Percentiles rank a stretch among this genome's conserved stretches.
Evolutionary conservation across 257 asterid genomes (phyloP).

Genomic region (Gentiana macrophylla): DNA sequence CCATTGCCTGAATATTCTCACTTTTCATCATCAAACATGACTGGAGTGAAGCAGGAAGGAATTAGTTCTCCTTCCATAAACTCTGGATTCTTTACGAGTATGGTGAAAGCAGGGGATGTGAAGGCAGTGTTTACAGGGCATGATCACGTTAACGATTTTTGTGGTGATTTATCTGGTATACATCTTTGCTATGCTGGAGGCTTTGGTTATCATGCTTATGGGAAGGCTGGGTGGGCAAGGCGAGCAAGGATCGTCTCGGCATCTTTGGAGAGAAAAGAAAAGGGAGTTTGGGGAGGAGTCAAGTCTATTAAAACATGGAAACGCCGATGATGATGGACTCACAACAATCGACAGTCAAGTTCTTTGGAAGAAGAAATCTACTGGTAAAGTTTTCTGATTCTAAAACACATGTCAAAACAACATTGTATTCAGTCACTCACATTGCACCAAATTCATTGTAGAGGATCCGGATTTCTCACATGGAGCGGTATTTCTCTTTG

Average conservation of each 20-base stretch:
- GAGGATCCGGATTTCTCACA: too few species aligned
- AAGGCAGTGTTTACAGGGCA: slow-evolving; percentile 86
- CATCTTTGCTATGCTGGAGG: slow-evolving; percentile 89
- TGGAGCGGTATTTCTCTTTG: too few species aligned
- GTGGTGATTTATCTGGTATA: slow-evolving; percentile 58
- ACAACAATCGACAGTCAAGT: slow-evolving; percentile 57
- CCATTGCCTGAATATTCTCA: slow-evolving; percentile 81
- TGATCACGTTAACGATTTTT: slow-evolving; percentile 84
- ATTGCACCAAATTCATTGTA: too few species aligned
- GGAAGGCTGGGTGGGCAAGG: slow-evolving; percentile 86
- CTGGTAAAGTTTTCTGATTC: slow-evolving; percentile 17
- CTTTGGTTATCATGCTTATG: slow-evolving; percentile 89
- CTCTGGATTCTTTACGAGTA: slow-evolving; percentile 76
- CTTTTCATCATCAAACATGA: slow-evolving; percentile 61
- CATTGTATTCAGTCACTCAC: background rate
- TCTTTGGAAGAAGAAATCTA: slow-evolving; percentile 63
- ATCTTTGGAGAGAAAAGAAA: slow-evolving; percentile 50
- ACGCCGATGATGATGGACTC: slow-evolving; percentile 55
- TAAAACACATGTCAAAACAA: slow-evolving; percentile 1
- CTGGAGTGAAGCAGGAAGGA: slow-evolving; percentile 73
- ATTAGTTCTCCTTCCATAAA: slow-evolving; percentile 72
- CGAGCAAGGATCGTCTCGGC: slow-evolving; percentile 82
- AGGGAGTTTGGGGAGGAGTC: slow-evolving; percentile 61
- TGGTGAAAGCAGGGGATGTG: slow-evolving; percentile 80
- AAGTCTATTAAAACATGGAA: slow-evolving; percentile 81